phyloP scores from a whole-genome alignment of 2,329 filamentous ascomycete genomes.

The Lithohypha guttulata region DNA sequence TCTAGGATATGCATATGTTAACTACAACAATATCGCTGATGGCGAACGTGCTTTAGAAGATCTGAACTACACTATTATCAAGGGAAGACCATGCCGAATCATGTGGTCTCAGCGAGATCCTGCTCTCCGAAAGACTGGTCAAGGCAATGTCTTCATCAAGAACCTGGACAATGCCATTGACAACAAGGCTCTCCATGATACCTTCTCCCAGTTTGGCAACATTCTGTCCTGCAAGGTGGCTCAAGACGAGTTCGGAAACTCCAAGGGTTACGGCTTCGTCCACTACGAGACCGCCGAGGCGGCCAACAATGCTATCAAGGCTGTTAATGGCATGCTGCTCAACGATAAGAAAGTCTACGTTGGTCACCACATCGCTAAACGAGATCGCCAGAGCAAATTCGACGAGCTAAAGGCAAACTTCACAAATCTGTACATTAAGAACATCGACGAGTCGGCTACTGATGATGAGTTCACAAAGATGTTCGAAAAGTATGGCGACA shows the following conservation, averaged over 20 bases:
- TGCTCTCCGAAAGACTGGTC: slow-evolving; percentile 95
- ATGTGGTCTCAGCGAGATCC: slow-evolving; percentile 99
- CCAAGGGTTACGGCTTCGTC: slow-evolving; percentile 98
- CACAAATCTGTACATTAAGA: slow-evolving; percentile 99
- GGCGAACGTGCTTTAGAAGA: slow-evolving; percentile 98
- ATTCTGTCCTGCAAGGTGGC: slow-evolving; percentile 99
- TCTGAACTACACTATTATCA: slow-evolving; percentile 99
- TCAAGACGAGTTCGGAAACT: slow-evolving; percentile 91
- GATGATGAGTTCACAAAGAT: slow-evolving; percentile 92
- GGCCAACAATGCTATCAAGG: slow-evolving; percentile 94
- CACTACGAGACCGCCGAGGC: slow-evolving; percentile 99
- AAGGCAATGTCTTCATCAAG: slow-evolving; percentile 99
- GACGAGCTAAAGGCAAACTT: slow-evolving; percentile 99
- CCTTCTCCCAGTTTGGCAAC: slow-evolving; percentile 97
- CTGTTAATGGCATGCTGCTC: slow-evolving; percentile 97
- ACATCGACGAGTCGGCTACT: slow-evolving; percentile 70
- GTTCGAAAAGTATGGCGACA: slow-evolving; percentile 84
- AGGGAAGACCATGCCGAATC: slow-evolving; percentile 97
- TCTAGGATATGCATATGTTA: slow-evolving; percentile 98
- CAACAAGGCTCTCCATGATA: slow-evolving; percentile 99
- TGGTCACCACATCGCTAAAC: slow-evolving; percentile 98
- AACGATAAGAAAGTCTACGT: slow-evolving; percentile 99
- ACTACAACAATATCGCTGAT: slow-evolving; percentile 96
- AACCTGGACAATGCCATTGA: slow-evolving; percentile 97
- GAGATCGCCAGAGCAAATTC: slow-evolving; percentile 99